phyloP scores from a whole-genome alignment of 495 filamentous ascomycete species.

The Podospora appendiculata region DNA sequence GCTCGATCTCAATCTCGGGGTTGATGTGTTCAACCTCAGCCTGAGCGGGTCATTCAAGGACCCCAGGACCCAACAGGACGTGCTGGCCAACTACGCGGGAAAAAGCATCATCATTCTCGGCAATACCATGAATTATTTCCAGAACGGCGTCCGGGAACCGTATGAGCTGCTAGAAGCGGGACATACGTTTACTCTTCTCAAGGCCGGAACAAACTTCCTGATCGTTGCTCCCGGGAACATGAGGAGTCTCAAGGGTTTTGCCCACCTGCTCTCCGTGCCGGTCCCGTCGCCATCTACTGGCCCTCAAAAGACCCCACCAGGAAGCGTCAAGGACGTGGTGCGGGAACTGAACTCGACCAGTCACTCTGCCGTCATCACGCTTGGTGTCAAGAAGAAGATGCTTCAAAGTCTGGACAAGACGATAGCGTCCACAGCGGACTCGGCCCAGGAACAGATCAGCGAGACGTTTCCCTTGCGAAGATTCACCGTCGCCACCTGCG shows the following conservation, averaged over 20 bases:
- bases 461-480: constrained; percentile 12
- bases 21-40: constrained; percentile 22
- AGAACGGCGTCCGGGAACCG: constrained; percentile 11
- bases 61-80: constrained; percentile 1
- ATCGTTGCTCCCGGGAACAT: constrained; percentile 11
- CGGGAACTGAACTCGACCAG: not conserved
- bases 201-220: constrained; percentile 13
- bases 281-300: not conserved
- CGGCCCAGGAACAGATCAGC: constrained; percentile 8
- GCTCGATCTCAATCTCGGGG: constrained; percentile 3
- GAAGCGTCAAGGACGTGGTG: constrained; percentile 2
- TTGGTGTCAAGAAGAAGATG: constrained; percentile 7
- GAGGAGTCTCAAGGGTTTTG: constrained; percentile 11
- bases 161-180: constrained; percentile 15
- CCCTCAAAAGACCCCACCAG: not conserved
- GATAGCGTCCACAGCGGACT: constrained; percentile 5
- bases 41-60: constrained; percentile 12
- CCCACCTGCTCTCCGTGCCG: constrained; percentile 3
- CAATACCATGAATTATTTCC: constrained; percentile 20
- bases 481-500: constrained; percentile 8
- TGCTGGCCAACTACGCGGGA: constrained; percentile 13
- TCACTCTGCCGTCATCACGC: not conserved
- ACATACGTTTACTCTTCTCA: constrained; percentile 5
- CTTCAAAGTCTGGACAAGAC: constrained; percentile 4
- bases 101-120: constrained; percentile 19